A percentile compares a stretch with the other conserved stretches of the same genome.
Evolutionary conservation across 2,329 filamentous ascomycete species (phyloP).

Genomic region (Penicillium sp.): DNA sequence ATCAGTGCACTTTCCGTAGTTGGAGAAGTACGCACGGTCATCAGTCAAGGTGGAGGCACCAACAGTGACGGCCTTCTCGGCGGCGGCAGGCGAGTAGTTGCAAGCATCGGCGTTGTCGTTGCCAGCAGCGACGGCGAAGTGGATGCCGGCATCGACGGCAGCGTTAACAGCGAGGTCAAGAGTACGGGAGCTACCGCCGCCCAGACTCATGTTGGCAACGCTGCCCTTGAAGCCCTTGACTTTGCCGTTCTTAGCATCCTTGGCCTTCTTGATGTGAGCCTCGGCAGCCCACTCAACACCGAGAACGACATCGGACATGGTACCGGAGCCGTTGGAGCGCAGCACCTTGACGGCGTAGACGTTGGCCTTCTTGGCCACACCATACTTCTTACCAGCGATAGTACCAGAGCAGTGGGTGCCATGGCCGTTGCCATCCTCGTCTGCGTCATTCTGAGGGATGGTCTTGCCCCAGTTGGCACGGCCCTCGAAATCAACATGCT

Average conservation of each 20-base stretch:
- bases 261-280: constrained; percentile 68
- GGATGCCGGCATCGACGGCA: constrained; percentile 82
- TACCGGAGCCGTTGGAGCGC: constrained; percentile 91
- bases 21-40: constrained; percentile 99
- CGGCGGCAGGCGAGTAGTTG: constrained; percentile 96
- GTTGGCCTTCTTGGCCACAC: constrained; percentile 98
- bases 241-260: constrained; percentile 77
- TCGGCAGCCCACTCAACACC: constrained; percentile 92
- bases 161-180: constrained; percentile 92
- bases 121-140: constrained; percentile 96
- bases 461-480: constrained; percentile 97
- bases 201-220: constrained; percentile 98
- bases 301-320: constrained; percentile 98
- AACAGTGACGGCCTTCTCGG: constrained; percentile 86
- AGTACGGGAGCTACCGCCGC: constrained; percentile 90
- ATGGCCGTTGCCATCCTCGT: constrained; percentile 94
- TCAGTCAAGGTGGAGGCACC: constrained; percentile 90
- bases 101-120: constrained; percentile 99
- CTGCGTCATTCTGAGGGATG: constrained; percentile 75
- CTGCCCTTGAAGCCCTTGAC: constrained; percentile 98
- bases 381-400: constrained; percentile 96
- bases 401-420: constrained; percentile 99
- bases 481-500: constrained; percentile 96
- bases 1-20: constrained; percentile 98
- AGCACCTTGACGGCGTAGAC: constrained; percentile 98